Evolutionary conservation across 331 rosid genomes (phyloP), one percentile per base, ranked within the genome.

Genomic region (Pyrus hybrid): DNA sequence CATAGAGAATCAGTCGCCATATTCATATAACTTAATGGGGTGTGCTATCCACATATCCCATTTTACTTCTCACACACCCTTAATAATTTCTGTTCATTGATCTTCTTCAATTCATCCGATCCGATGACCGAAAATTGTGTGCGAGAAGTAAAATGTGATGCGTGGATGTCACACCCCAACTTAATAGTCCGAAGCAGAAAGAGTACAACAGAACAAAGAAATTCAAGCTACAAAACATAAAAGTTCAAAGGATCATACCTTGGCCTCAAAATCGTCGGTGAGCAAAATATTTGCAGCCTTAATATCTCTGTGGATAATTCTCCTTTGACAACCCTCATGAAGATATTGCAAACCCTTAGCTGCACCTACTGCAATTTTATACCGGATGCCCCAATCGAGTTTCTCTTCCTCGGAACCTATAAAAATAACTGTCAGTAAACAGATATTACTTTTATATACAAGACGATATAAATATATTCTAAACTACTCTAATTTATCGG

Each of bases 261-360:
- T 94, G 81, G 99, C 91, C 82, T 87, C 97, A 76, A 78, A 92
- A 16, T 90, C 88, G 76, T 89, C 84, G 0, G 89, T 86, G 49
- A 94, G 99, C 87, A 94, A 86, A 77, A 94, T 89, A 80, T 94
- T 94, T 28, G 99, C 96, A 83, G 97, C 97, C 78, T 94, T 94
- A 61, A 94, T 88, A 82, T 94, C 99, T 85, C 97, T 92, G 66
- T 94, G 99, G 64, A 94, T 92, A 37, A 94, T 90, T 87, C 97
- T 92, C 80, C 92, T 92, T 64, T 87, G 97, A 80, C 97, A 92
- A 65, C 89, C 93, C 75, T 94, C 96, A 25, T 94, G 99, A 73
- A 94, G 97, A 88, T 94, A 94, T 2, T 85, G 68, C 68, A 95
- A 72, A 22, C 99, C 99, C 65, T 80, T 83, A 1, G 93, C 93